Base-by-base conservation (phyloP, 2,329 filamentous ascomycete genomes). In the Chalara sp. region DNA sequence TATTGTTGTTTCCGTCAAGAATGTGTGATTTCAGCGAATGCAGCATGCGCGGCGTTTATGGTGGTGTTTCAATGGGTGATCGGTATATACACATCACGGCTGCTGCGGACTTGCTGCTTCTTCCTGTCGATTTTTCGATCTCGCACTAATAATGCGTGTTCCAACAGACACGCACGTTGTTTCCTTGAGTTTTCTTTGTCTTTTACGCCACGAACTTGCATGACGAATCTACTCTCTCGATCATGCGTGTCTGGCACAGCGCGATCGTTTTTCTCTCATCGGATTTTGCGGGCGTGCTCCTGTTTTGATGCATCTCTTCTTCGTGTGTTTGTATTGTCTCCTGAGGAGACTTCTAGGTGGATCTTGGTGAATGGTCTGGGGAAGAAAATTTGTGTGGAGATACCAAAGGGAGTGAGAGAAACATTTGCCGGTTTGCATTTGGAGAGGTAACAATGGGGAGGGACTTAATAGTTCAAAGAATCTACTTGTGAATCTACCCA, bases 201-300 rank as follows among this genome's bases (percentile, higher is more conserved):
- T 61, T 57, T 60, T 60, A 63, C 52, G 63, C 60, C 59, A 74
- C 75, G 74, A 75, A 74, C 73, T 68, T 76, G 71, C 75, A 80
- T 79, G 75, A 79, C 74, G 73, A 79, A 73, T n/a, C 59, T 55
- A 52, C 57, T 54, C 54, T 48, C 55, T 74, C 72, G 73, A 74
- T 78, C 74, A 73, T 79, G 74, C 74, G 67, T 77, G 76, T 79
- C 77, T 74, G 75, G 78, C 71, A 80, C 77, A 79, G 73, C 75
- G 35, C 35, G 75, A 76, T 77, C 71, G 61, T 60, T 63, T 37
- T 37, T n/a, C 62, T 61, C 52, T 58, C 47, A 51, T 60, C 63
- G 61, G 64, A 58, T 59, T 62, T 61, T 55, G 49, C 47, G 44
- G 58, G 59, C 55, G 57, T 53, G 53, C 21, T 21, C 21, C 21